These are phyloP conservation scores for Fraxinus pennsylvanica DNA, from an alignment of 257 asterid genomes.

Conservation along the genomic window DNA sequence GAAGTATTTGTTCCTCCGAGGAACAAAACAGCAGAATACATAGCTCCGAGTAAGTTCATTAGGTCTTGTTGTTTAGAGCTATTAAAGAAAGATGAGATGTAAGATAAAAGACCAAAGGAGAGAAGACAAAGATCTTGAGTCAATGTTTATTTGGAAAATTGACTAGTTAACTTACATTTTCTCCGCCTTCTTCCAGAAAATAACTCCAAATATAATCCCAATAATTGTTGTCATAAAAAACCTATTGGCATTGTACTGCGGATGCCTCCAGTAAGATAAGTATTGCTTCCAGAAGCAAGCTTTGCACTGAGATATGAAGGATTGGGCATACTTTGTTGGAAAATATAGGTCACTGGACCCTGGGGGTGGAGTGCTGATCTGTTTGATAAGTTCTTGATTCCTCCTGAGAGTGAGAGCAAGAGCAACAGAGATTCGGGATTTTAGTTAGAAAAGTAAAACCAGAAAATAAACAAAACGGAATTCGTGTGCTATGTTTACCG, in stretches of 20 bases:
- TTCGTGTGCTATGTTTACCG: constrained; percentile 42
- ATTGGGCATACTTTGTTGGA: constrained; percentile 56
- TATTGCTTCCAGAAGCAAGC: constrained; percentile 86
- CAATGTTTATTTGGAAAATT: background rate
- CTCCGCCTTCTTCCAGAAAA: constrained; percentile 71
- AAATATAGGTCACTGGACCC: constrained; percentile 62
- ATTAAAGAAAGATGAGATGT: constrained; percentile 14
- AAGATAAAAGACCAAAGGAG: background rate
- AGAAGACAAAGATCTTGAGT: background rate
- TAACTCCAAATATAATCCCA: constrained; percentile 68
- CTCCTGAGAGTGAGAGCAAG: constrained; percentile 47
- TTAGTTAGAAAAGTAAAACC: background rate
- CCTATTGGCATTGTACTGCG: constrained; percentile 64
- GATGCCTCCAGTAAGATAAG: constrained; percentile 78
- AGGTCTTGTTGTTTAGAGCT: constrained; percentile 76
- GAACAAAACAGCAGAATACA: constrained; percentile 76
- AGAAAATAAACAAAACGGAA: background rate
- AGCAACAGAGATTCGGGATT: background rate
- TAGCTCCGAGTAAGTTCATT: constrained; percentile 68
- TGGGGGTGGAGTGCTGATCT: constrained; percentile 64
- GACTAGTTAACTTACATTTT: constrained; percentile 47
- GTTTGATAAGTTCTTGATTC: constrained; percentile 65
- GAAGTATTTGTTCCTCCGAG: constrained; percentile 81
- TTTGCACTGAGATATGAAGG: constrained; percentile 59
- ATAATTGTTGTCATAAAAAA: constrained; percentile 61